phyloP scores from a whole-genome alignment of 371 early-diverging fungal species.

The Mortierella sp. region DNA sequence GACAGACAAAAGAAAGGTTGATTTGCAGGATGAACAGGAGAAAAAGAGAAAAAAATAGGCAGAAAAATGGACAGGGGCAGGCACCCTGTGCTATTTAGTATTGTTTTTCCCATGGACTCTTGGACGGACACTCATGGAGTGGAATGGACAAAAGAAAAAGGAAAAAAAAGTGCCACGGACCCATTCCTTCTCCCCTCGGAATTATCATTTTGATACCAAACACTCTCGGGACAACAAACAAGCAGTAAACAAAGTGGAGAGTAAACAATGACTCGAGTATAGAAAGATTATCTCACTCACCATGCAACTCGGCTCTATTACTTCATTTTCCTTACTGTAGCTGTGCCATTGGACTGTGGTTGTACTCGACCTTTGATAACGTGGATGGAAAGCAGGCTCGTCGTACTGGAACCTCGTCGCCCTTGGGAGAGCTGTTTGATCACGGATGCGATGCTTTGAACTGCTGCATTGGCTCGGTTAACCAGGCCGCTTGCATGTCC shows the following conservation, averaged over 20 bases:
- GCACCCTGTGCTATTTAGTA: not conserved
- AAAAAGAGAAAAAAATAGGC: not conserved
- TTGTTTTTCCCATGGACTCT: slow-evolving; percentile 1
- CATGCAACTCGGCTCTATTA: not conserved
- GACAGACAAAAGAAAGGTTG: not conserved
- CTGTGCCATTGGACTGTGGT: slow-evolving; percentile 90
- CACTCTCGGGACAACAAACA: not conserved
- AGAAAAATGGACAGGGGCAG: not conserved
- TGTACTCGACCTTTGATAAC: slow-evolving; percentile 97
- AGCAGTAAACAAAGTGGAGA: not conserved
- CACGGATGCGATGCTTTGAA: slow-evolving; percentile 96
- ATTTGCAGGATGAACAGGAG: not conserved
- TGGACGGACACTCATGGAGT: not conserved
- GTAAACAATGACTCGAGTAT: not conserved
- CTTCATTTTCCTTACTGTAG: slow-evolving; percentile 51
- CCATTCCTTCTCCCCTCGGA: not conserved
- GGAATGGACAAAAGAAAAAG: not conserved
- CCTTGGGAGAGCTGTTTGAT: slow-evolving; percentile 96
- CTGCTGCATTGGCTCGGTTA: slow-evolving; percentile 85
- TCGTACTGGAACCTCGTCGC: slow-evolving; percentile 92
- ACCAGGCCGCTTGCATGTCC: slow-evolving; percentile 88
- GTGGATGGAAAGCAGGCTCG: slow-evolving; percentile 99
- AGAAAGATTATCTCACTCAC: not conserved
- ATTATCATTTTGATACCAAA: not conserved
- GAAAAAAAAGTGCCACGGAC: slow-evolving; percentile 3